phyloP scores from a whole-genome alignment of 768 basidiomycete species.

The Termitomyces sp. region DNA sequence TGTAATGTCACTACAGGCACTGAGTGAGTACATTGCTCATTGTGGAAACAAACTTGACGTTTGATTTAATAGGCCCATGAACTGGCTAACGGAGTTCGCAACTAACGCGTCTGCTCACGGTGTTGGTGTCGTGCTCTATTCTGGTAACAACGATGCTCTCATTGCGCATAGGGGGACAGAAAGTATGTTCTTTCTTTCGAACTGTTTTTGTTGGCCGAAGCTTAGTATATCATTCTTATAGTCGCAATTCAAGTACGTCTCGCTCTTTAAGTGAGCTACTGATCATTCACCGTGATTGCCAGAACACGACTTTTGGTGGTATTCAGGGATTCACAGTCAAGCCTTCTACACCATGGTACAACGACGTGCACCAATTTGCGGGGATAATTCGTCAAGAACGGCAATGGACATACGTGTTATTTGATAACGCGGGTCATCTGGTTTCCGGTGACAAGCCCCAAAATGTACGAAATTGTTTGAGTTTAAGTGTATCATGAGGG shows the following conservation, averaged over 20 bases:
- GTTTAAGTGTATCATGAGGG: background rate
- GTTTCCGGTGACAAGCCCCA: constrained; percentile 30
- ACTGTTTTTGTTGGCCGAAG: background rate
- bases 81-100: constrained; percentile 60
- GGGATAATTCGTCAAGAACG: constrained; percentile 76
- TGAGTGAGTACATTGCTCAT: constrained; percentile 21
- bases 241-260: constrained; percentile 49
- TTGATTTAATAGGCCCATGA: constrained; percentile 45
- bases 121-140: constrained; percentile 54
- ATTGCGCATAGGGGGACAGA: constrained; percentile 60
- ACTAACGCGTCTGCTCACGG: constrained; percentile 51
- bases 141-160: constrained; percentile 67
- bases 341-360: constrained; percentile 65
- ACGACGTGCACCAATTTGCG: constrained; percentile 52
- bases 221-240: constrained; percentile 27
- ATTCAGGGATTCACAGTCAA: constrained; percentile 67
- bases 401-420: constrained; percentile 51
- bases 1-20: constrained; percentile 20
- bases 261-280: background rate
- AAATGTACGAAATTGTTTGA: constrained; percentile 25
- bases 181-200: constrained; percentile 30
- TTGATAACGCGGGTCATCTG: constrained; percentile 37
- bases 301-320: constrained; percentile 80
- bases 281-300: constrained; percentile 1
- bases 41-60: background rate